phyloP scores from a whole-genome alignment of 202 grass and related monocot species.

The Setaria italica region DNA sequence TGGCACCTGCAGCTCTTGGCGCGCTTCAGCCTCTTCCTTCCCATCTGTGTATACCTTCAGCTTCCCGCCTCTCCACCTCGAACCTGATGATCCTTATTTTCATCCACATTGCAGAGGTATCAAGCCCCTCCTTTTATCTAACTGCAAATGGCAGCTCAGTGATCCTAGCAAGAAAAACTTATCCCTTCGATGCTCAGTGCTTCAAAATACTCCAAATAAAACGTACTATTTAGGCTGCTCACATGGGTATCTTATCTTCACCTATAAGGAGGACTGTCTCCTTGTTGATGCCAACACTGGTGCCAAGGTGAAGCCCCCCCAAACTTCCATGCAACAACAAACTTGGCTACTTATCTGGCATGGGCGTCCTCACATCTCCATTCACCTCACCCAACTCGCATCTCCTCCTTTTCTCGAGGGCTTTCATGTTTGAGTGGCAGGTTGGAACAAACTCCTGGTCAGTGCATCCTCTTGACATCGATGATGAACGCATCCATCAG shows the following conservation, averaged over 20 bases:
- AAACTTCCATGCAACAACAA: neutral
- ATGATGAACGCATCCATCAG: conserved; percentile 11
- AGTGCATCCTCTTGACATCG: neutral
- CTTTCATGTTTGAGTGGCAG: conserved; percentile 42
- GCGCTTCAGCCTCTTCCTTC: neutral
- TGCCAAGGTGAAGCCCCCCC: neutral
- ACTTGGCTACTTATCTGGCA: neutral
- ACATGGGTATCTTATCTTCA: conserved; percentile 1
- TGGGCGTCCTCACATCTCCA: neutral
- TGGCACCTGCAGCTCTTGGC: conserved; percentile 5
- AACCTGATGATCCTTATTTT: conserved; percentile 19
- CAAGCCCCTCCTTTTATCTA: neutral
- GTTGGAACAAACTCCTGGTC: conserved; percentile 36
- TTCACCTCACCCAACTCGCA: neutral
- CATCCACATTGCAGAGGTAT: neutral
- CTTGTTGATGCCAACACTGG: neutral
- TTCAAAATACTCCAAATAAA: neutral
- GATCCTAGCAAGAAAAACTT: neutral
- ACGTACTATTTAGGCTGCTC: neutral
- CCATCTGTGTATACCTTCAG: conserved; percentile 10
- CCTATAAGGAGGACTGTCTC: neutral
- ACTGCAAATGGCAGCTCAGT: conserved; percentile 1
- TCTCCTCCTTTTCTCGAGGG: conserved; percentile 20
- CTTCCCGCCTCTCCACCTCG: neutral
- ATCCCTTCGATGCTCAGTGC: neutral